Percentiles rank a stretch among this genome's conserved stretches.
These are phyloP conservation scores for Trichoderma simmonsii DNA, from an alignment of 2,329 filamentous ascomycete genomes.

Conservation along the genomic window DNA sequence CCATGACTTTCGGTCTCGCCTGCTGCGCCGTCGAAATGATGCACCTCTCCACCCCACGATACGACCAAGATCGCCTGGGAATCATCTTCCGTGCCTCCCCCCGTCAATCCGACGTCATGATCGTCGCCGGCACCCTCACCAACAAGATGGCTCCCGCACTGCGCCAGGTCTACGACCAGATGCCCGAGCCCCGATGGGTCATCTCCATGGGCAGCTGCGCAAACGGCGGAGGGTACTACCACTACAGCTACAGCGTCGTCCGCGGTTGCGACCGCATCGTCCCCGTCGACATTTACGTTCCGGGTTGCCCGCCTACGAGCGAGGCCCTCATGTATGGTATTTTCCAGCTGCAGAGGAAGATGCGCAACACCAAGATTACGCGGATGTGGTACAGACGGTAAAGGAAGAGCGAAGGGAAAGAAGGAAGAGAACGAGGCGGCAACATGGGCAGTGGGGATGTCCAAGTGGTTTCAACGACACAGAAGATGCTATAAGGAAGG, in stretches of 20 bases:
- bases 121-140: slow-evolving; percentile 86
- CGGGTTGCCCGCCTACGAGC: slow-evolving; percentile 64
- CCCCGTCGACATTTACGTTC: slow-evolving; percentile 77
- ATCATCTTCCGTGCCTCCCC: slow-evolving; percentile 90
- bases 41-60: slow-evolving; percentile 81
- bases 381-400: slow-evolving; percentile 59
- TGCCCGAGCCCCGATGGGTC: slow-evolving; percentile 89
- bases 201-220: slow-evolving; percentile 80
- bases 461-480: neutral
- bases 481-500: neutral
- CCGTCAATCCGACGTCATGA: slow-evolving; percentile 88
- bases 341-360: slow-evolving; percentile 75
- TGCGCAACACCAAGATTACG: slow-evolving; percentile 57
- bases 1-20: slow-evolving; percentile 82
- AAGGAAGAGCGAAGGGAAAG: neutral
- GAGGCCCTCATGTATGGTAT: slow-evolving; percentile 67
- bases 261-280: slow-evolving; percentile 74
- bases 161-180: slow-evolving; percentile 90
- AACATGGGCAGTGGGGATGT: neutral
- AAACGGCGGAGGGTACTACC: slow-evolving; percentile 82
- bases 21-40: slow-evolving; percentile 94
- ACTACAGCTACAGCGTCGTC: slow-evolving; percentile 78
- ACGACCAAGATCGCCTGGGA: slow-evolving; percentile 83
- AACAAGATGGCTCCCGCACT: slow-evolving; percentile 96
- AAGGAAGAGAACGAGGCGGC: neutral